Conservation (phyloP, 768 basidiomycete genomes). For the Lepiota subincarnata region DNA sequence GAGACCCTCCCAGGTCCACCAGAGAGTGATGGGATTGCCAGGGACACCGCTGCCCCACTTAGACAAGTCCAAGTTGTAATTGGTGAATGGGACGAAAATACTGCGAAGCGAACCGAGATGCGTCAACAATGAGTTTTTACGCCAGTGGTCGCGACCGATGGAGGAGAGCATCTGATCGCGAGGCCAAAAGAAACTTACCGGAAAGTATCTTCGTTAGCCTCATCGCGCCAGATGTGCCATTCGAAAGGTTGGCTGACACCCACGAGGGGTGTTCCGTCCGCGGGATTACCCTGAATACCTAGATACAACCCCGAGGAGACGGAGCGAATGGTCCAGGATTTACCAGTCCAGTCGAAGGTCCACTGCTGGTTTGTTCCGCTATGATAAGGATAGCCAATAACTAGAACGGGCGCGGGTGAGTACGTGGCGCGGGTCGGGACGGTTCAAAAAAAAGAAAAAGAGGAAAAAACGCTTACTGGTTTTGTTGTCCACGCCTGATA, state of each 20-base stretch:
- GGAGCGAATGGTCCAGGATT: slow-evolving; percentile 41
- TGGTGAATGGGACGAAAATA: slow-evolving; percentile 41
- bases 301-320: slow-evolving; percentile 38
- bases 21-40: slow-evolving; percentile 43
- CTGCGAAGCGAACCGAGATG: slow-evolving; percentile 22
- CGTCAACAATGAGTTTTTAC: not conserved
- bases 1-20: slow-evolving; percentile 43
- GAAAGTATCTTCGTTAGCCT: slow-evolving; percentile 30
- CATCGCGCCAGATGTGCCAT: slow-evolving; percentile 52
- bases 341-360: slow-evolving; percentile 36
- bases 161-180: not conserved
- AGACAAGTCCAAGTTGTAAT: slow-evolving; percentile 43
- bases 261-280: slow-evolving; percentile 38
- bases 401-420: slow-evolving; percentile 19
- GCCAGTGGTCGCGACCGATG: not conserved
- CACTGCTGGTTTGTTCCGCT: slow-evolving; percentile 54
- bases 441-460: not conserved
- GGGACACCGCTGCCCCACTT: slow-evolving; percentile 39
- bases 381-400: slow-evolving; percentile 45
- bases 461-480: slow-evolving; percentile 35
- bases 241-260: slow-evolving; percentile 30
- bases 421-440: not conserved
- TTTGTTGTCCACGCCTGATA: slow-evolving; percentile 48
- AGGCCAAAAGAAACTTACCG: slow-evolving; percentile 31
- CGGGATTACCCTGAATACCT: slow-evolving; percentile 29